Evolutionary conservation across 2,329 filamentous ascomycete species (phyloP).

Genomic region (Elsinoe fawcettii): DNA sequence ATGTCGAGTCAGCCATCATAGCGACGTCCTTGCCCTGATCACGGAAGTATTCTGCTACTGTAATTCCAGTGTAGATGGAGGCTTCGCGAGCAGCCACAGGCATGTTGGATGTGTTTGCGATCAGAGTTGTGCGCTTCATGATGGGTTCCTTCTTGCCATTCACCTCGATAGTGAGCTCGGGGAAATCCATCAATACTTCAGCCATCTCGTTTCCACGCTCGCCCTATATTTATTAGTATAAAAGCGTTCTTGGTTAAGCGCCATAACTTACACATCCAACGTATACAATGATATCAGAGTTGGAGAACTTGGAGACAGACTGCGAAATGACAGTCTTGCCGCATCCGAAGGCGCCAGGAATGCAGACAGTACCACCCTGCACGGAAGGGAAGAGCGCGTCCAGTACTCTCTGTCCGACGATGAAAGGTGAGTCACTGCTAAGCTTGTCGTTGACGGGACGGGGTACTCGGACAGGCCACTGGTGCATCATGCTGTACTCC

Average conservation of each 20-base stretch:
- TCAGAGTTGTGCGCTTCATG: slow-evolving; percentile 98
- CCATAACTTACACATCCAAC: slow-evolving; percentile 54
- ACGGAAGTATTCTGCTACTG: slow-evolving; percentile 91
- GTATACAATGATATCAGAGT: slow-evolving; percentile 98
- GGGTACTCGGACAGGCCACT: slow-evolving; percentile 94
- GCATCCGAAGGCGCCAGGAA: slow-evolving; percentile 95
- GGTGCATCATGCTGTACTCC: slow-evolving; percentile 96
- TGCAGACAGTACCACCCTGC: slow-evolving; percentile 94
- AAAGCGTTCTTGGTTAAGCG: slow-evolving; percentile 21
- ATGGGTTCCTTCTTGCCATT: slow-evolving; percentile 94
- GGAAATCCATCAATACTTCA: slow-evolving; percentile 99
- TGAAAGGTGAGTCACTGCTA: slow-evolving; percentile 79
- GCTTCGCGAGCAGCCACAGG: slow-evolving; percentile 96
- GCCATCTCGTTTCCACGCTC: slow-evolving; percentile 99
- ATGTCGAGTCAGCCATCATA: slow-evolving; percentile 99
- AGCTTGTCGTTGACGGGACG: slow-evolving; percentile 88
- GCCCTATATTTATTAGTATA: slow-evolving; percentile 35
- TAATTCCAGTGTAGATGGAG: slow-evolving; percentile 96
- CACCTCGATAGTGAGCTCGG: slow-evolving; percentile 90
- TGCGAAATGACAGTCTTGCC: slow-evolving; percentile 99
- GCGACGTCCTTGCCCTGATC: slow-evolving; percentile 96
- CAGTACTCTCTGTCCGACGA: slow-evolving; percentile 93
- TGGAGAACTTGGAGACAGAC: slow-evolving; percentile 98
- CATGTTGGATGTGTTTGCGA: slow-evolving; percentile 99
- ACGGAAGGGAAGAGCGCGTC: slow-evolving; percentile 95